Evolutionary conservation across 2,329 filamentous ascomycete species (phyloP).

Genomic region (Byssoonygena ceratinophila): DNA sequence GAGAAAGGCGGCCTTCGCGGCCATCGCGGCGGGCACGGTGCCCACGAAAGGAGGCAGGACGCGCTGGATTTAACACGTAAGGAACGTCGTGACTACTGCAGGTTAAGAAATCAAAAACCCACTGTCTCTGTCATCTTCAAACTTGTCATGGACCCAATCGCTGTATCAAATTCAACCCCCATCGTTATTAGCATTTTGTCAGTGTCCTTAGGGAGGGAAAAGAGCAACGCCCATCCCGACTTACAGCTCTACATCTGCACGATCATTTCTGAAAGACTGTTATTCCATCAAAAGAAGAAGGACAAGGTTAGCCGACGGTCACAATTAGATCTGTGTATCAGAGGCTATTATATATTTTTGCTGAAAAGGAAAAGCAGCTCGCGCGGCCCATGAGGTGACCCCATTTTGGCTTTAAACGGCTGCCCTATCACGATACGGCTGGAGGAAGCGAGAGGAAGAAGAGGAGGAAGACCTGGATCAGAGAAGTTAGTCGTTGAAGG

Average conservation of each 20-base stretch:
- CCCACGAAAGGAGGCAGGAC: slow-evolving; percentile 10
- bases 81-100: slow-evolving; percentile 8
- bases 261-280: slow-evolving; percentile 39
- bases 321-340: slow-evolving; percentile 17
- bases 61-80: slow-evolving; percentile 12
- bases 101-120: slow-evolving; percentile 22
- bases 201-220: neutral
- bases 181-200: neutral
- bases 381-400: slow-evolving; percentile 4
- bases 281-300: slow-evolving; percentile 24
- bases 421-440: slow-evolving; percentile 24
- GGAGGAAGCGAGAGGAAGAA: slow-evolving; percentile 31
- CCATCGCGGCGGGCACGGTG: slow-evolving; percentile 5
- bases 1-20: slow-evolving; percentile 7
- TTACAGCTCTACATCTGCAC: slow-evolving; percentile 39
- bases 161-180: slow-evolving; percentile 33
- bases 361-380: slow-evolving; percentile 14
- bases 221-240: slow-evolving; percentile 8
- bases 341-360: slow-evolving; percentile 19
- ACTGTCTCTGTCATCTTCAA: slow-evolving; percentile 58
- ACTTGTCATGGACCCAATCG: slow-evolving; percentile 92
- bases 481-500: slow-evolving; percentile 15
- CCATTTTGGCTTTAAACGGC: slow-evolving; percentile 1
- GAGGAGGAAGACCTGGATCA: slow-evolving; percentile 36
- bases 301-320: slow-evolving; percentile 38